Percentiles rank a stretch among this genome's conserved stretches.
phyloP scores from a whole-genome alignment of 257 asterid genomes.

The Schizonepeta tenuifolia region DNA sequence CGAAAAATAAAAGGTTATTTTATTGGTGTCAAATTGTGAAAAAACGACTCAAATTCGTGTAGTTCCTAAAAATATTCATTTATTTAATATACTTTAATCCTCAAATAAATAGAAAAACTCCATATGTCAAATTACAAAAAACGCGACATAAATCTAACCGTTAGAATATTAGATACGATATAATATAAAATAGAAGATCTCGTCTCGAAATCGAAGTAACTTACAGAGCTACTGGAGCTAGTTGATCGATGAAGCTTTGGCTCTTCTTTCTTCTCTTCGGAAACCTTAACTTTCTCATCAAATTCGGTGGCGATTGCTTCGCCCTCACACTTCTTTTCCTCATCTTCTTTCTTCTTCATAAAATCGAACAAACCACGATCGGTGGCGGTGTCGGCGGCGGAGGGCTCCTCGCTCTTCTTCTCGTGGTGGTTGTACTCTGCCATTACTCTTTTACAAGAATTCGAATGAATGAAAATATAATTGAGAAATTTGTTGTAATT shows the following conservation, averaged over 20 bases:
- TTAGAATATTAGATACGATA: neutral
- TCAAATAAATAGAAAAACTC: no score
- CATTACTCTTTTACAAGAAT: conserved; percentile 29
- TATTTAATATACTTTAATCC: no score
- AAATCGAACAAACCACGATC: conserved; percentile 69
- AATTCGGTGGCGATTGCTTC: conserved; percentile 45
- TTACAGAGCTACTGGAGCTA: conserved; percentile 73
- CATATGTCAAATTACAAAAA: no score
- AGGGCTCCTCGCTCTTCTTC: conserved; percentile 29
- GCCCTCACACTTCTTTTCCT: conserved; percentile 39
- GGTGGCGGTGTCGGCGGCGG: conserved; percentile 15
- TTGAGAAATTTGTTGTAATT: neutral
- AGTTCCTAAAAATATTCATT: no score
- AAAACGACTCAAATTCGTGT: no score
- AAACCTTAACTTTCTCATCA: conserved; percentile 54
- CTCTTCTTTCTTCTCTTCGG: conserved; percentile 37
- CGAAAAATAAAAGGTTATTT: no score
- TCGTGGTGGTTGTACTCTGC: conserved; percentile 45
- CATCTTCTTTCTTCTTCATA: conserved; percentile 52
- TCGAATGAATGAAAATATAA: neutral
- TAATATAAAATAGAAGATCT: neutral
- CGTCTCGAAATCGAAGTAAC: conserved; percentile 16
- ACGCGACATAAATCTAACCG: neutral
- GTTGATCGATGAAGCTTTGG: conserved; percentile 52
- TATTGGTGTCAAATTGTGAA: no score